Evolutionary conservation across 1,139 yeast species (phyloP).

Genomic region (Saccharomyces uvarum): DNA sequence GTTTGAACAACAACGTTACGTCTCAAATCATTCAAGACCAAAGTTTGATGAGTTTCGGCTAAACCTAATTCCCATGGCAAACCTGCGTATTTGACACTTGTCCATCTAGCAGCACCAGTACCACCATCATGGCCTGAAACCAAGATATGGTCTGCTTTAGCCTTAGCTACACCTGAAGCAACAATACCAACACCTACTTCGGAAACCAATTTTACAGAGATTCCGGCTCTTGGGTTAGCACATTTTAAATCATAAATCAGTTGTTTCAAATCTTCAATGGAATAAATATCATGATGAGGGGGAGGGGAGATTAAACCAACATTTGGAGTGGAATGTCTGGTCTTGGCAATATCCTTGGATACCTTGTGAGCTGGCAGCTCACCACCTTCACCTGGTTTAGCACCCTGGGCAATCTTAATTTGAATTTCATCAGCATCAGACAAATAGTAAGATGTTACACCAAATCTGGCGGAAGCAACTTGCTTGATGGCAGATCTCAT

Average conservation of each 20-base stretch:
- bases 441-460: conserved; percentile 90
- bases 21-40: conserved; percentile 89
- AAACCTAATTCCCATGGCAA: conserved; percentile 98
- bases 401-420: conserved; percentile 99
- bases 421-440: conserved; percentile 97
- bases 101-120: conserved; percentile 98
- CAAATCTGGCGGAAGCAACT: conserved; percentile 96
- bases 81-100: conserved; percentile 95
- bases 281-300: conserved; percentile 96
- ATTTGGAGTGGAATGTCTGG: conserved; percentile 94
- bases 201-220: conserved; percentile 90
- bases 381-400: conserved; percentile 99
- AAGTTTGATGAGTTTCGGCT: conserved; percentile 96
- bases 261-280: conserved; percentile 96
- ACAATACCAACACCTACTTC: conserved; percentile 99
- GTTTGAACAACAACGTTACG: conserved; percentile 94
- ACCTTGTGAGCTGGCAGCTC: conserved; percentile 96
- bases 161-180: conserved; percentile 98
- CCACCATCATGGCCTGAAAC: conserved; percentile 99
- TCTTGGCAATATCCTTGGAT: conserved; percentile 78
- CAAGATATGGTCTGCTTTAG: conserved; percentile 92
- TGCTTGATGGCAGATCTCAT: conserved; percentile 98
- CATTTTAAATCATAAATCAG: conserved; percentile 93
- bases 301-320: conserved; percentile 97
- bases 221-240: conserved; percentile 93